Conservation (phyloP, 495 filamentous ascomycete species). For the Beverwykella pulmonaria region DNA sequence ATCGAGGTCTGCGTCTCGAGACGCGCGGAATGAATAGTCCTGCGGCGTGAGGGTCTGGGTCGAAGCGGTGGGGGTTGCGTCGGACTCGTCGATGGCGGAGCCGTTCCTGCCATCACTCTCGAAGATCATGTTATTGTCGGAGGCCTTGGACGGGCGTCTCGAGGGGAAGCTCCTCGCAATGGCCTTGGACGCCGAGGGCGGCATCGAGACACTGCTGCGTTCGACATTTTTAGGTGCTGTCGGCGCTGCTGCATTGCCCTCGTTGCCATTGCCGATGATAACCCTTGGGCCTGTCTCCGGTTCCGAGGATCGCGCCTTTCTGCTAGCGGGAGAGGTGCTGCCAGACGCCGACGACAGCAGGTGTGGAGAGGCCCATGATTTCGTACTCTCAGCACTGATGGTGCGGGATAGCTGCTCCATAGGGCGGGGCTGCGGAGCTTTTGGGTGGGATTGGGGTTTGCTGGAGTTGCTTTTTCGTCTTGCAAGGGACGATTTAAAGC, state of each 20-base stretch:
- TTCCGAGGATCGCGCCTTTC: slow-evolving; percentile 59
- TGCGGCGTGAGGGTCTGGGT: slow-evolving; percentile 42
- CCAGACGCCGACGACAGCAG: slow-evolving; percentile 34
- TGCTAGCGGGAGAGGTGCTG: slow-evolving; percentile 42
- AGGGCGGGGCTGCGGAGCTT: slow-evolving; percentile 3
- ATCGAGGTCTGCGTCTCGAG: slow-evolving; percentile 46
- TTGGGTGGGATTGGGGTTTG: not conserved
- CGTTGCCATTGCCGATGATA: not conserved
- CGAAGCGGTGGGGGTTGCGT: slow-evolving; percentile 32
- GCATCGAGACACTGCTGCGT: slow-evolving; percentile 64
- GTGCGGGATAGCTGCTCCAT: slow-evolving; percentile 47
- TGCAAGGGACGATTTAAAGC: not conserved
- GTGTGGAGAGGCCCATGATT: slow-evolving; percentile 30
- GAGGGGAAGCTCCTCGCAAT: slow-evolving; percentile 26
- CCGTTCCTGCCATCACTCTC: slow-evolving; percentile 17
- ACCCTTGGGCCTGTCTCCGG: slow-evolving; percentile 47
- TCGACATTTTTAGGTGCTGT: slow-evolving; percentile 51
- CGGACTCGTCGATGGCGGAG: slow-evolving; percentile 34
- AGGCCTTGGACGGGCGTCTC: slow-evolving; percentile 33
- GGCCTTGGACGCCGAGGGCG: slow-evolving; percentile 51
- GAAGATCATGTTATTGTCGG: slow-evolving; percentile 23
- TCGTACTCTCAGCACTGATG: slow-evolving; percentile 41
- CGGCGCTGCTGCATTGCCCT: not conserved
- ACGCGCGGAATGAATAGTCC: slow-evolving; percentile 46
- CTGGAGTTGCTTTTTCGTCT: slow-evolving; percentile 7